These are phyloP conservation scores for Colletotrichum tofieldiae DNA, from an alignment of 2,329 filamentous ascomycete species.

Conservation along the genomic window DNA sequence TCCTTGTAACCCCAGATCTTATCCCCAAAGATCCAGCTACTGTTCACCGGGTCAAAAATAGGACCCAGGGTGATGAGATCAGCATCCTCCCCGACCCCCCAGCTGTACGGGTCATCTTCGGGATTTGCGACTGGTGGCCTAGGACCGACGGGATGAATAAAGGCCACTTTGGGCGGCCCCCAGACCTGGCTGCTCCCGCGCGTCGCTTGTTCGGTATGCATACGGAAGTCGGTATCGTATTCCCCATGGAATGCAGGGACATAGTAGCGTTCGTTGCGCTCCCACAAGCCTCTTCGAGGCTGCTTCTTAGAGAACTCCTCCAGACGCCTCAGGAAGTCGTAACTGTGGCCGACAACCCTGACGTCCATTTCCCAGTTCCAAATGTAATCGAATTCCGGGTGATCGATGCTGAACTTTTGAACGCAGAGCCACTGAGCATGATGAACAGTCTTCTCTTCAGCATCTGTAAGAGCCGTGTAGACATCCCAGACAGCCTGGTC, in stretches of 20 bases:
- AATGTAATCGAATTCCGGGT: slow-evolving; percentile 84
- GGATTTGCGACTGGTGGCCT: slow-evolving; percentile 72
- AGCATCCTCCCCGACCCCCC: slow-evolving; percentile 83
- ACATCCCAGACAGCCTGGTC: slow-evolving; percentile 81
- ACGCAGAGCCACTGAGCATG: slow-evolving; percentile 79
- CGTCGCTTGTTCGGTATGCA: slow-evolving; percentile 70
- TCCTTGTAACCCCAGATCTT: slow-evolving; percentile 78
- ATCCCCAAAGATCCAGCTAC: slow-evolving; percentile 80
- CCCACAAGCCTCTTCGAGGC: slow-evolving; percentile 81
- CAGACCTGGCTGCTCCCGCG: slow-evolving; percentile 71
- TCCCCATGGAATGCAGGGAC: slow-evolving; percentile 78
- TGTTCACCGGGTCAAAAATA: slow-evolving; percentile 81
- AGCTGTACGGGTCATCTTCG: slow-evolving; percentile 76
- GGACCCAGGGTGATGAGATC: slow-evolving; percentile 83
- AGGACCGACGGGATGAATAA: slow-evolving; percentile 74
- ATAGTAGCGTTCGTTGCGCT: slow-evolving; percentile 81
- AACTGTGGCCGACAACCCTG: slow-evolving; percentile 84
- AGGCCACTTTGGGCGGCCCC: slow-evolving; percentile 74
- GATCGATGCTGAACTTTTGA: slow-evolving; percentile 82
- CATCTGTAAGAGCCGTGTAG: slow-evolving; percentile 82
- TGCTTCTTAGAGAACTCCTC: slow-evolving; percentile 75
- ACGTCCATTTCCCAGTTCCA: slow-evolving; percentile 94
- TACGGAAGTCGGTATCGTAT: slow-evolving; percentile 77
- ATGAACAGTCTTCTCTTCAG: slow-evolving; percentile 66
- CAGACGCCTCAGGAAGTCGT: slow-evolving; percentile 81